These are phyloP conservation scores for Psilocybe azurescens DNA, from an alignment of 768 basidiomycete species.

Conservation along the genomic window DNA sequence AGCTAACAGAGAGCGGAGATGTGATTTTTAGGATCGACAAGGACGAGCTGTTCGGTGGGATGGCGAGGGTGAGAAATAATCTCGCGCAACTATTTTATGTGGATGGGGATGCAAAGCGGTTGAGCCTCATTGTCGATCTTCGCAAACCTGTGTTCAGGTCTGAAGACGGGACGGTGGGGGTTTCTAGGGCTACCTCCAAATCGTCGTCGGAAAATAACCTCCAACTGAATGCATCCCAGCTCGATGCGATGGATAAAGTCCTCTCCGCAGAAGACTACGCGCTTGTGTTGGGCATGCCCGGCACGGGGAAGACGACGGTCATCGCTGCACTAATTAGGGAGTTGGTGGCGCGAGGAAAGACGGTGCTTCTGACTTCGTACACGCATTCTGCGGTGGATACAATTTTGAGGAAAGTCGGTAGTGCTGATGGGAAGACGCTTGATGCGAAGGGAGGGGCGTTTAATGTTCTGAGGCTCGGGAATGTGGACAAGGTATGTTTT, in stretches of 20 bases:
- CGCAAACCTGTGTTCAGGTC: slow-evolving; percentile 64
- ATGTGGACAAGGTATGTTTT: slow-evolving; percentile 80
- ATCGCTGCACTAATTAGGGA: slow-evolving; percentile 86
- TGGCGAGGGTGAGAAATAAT: slow-evolving; percentile 90
- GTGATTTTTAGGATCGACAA: slow-evolving; percentile 88
- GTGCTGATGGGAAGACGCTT: slow-evolving; percentile 9
- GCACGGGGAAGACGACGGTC: slow-evolving; percentile 97
- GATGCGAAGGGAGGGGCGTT: slow-evolving; percentile 49
- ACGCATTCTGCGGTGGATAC: slow-evolving; percentile 99
- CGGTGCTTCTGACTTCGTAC: slow-evolving; percentile 87
- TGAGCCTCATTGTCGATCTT: slow-evolving; percentile 85
- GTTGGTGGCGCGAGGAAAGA: slow-evolving; percentile 83
- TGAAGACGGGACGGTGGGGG: background rate
- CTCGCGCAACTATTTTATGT: slow-evolving; percentile 88
- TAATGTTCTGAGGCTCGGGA: slow-evolving; percentile 84
- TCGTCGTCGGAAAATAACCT: background rate
- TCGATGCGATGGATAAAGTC: slow-evolving; percentile 71
- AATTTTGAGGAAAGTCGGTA: slow-evolving; percentile 73
- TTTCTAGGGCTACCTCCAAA: background rate
- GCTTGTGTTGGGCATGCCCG: slow-evolving; percentile 95
- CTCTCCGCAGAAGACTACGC: slow-evolving; percentile 88
- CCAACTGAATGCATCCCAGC: slow-evolving; percentile 75
- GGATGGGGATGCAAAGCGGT: slow-evolving; percentile 68
- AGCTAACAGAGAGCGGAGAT: slow-evolving; percentile 19
- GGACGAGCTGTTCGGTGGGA: slow-evolving; percentile 87